Percentiles rank a stretch among this genome's conserved stretches.
Evolutionary conservation across 1,284 basidiomycete species (phyloP).

Genomic region (Ustilago loliicola): DNA sequence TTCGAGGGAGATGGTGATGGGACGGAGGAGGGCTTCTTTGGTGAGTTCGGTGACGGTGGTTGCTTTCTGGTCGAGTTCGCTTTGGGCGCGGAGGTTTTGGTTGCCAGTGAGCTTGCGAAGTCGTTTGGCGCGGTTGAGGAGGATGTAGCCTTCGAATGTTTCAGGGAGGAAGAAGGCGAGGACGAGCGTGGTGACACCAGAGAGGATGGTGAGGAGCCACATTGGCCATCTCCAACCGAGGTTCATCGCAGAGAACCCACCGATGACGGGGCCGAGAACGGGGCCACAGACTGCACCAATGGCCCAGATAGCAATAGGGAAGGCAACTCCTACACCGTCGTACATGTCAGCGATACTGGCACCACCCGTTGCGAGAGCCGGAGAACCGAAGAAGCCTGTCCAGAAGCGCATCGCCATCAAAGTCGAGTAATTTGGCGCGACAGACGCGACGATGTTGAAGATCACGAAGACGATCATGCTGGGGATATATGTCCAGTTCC

Average conservation of each 20-base stretch:
- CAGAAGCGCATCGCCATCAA: slow-evolving; percentile 64
- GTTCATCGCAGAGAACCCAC: slow-evolving; percentile 60
- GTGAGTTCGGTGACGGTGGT: slow-evolving; percentile 30
- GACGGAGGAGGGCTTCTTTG: slow-evolving; percentile 45
- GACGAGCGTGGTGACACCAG: slow-evolving; percentile 58
- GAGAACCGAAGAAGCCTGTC: slow-evolving; percentile 64
- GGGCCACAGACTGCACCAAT: slow-evolving; percentile 65
- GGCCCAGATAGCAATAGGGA: slow-evolving; percentile 69
- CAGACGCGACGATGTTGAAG: slow-evolving; percentile 47
- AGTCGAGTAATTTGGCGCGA: slow-evolving; percentile 63
- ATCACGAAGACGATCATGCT: slow-evolving; percentile 44
- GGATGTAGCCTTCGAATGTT: slow-evolving; percentile 66
- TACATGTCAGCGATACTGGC: slow-evolving; percentile 62
- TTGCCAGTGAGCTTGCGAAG: slow-evolving; percentile 65
- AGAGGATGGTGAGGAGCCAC: slow-evolving; percentile 60
- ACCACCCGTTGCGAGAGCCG: slow-evolving; percentile 59
- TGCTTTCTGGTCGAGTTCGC: slow-evolving; percentile 31
- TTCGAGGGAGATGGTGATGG: slow-evolving; percentile 33
- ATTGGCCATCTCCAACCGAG: slow-evolving; percentile 69
- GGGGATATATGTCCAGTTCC: slow-evolving; percentile 56
- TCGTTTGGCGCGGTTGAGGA: slow-evolving; percentile 62
- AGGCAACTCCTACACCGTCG: slow-evolving; percentile 52
- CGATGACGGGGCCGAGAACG: slow-evolving; percentile 52
- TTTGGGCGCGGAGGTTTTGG: slow-evolving; percentile 37
- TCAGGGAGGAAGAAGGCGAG: slow-evolving; percentile 67